Evolutionary conservation across 179 eudicot species (phyloP), one percentile per base, ranked within the genome.

Genomic region (Silene vulgaris): DNA sequence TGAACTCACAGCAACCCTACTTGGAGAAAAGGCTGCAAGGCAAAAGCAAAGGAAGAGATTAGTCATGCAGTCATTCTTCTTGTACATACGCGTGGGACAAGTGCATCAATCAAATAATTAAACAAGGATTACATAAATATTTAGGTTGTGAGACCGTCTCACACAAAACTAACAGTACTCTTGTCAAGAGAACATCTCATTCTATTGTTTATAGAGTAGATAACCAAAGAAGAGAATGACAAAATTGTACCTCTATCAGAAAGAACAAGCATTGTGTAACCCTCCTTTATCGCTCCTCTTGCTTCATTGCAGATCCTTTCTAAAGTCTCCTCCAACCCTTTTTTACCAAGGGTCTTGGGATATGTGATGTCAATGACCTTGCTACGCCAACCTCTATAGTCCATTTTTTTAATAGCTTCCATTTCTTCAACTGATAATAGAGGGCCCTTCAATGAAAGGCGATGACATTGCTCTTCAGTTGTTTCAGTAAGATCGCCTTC

Each of bases 401-500:
- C 82, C 99, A 96, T 93, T 73, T 87, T 93, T 78, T 96, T 96
- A 78, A 96, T 80, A 45, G 99, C 97, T 78, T 96, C 97, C 94
- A 89, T 93, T 74, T 96, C 89, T 69, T 93, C 94, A 57, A 88
- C 88, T 28, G 98, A 80, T 14, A 93, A 72, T 45, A 96, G 92
- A 73, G 99, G 95, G 11, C 97, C 99, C 85, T 93, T 96, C 19
- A 96, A 82, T 8, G 99, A 96, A 37, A 96, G 90, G 52, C 99
- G 98, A 54, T 91, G 98, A 52, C 98, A 93, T 81, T 96, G 98
- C 72, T 85, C 94, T 81, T 93, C 99, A 7, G 98, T 85, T n/a
- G 92, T 90, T 85, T 96, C 99, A 6, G 99, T 96, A 50, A 96
- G 96, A 83, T 96, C 99, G 19, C 99, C 99, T 80, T 96, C 99